Evolutionary conservation across 169 alveolate species (phyloP), one percentile per base, ranked within the genome.

Genomic region (Cryptosporidium meleagridis): DNA sequence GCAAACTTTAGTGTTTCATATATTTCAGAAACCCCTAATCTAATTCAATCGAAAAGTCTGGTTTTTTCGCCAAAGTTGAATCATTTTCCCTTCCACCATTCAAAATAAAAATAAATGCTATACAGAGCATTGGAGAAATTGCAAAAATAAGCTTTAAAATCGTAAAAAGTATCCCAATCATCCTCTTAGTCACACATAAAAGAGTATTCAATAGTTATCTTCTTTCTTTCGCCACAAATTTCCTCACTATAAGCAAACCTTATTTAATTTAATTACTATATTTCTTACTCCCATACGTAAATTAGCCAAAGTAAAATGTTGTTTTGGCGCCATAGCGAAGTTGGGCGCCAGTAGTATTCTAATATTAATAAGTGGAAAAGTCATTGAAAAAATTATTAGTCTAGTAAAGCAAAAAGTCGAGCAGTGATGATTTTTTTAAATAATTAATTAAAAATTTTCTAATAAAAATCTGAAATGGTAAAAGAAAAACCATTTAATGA

Each of bases 21-120:
- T 0, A 9, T 7, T 26, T 2, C 67, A 26, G 18, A 21, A 55
- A 55, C 0, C 29, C 14, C 37, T 39, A 75, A 33, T 75, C 87
- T 5, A 75, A 41, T 59, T 75, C 87, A 14, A 75, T 75, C 6
- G 87, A 75, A 41, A 75, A 75, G 45, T 75, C 87, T 2, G 87
- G 44, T 37, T 75, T 75, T 18, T 61, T 75, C 14, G 73, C 71
- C 62, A 75, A 59, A 18, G 52, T n/a, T 35, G 87, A 65, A 55
- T 75, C 87, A 23, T 37, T 75, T 61, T 75, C 87, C 21, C 61
- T 35, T 16, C 39, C 87, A 14, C 53, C 61, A 75, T 75, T 75
- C 10, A 75, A 55, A 59, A 75, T 59, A 39, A 75, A 75, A 35
- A 75, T 61, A 26, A 75, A 59, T n/a, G 61, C 73, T 16, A 75